Percentiles rank a stretch among this genome's conserved stretches.
Conservation (phyloP, 2,329 filamentous ascomycete species). For the Exophiala calicioides region DNA sequence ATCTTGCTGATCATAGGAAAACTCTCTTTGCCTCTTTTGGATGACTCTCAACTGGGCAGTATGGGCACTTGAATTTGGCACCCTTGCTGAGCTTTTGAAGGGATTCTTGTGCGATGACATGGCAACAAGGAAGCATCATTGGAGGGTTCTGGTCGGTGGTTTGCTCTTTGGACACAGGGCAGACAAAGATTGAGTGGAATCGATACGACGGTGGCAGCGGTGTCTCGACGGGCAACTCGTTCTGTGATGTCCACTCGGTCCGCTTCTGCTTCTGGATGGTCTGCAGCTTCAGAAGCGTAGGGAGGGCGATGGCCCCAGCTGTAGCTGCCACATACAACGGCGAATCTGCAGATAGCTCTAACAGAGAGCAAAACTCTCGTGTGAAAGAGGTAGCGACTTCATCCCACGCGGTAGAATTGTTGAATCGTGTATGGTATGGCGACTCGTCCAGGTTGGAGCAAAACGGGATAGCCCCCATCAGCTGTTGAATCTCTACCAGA, state of each 20-base stretch:
- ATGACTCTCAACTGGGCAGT: conserved; percentile 83
- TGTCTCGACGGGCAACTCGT: conserved; percentile 81
- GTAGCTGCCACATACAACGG: conserved; percentile 91
- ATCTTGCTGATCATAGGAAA: conserved; percentile 65
- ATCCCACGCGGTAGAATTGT: conserved; percentile 73
- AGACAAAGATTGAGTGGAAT: conserved; percentile 97
- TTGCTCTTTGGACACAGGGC: conserved; percentile 95
- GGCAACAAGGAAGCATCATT: conserved; percentile 95
- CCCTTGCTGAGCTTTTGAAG: conserved; percentile 78
- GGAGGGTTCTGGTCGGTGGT: conserved; percentile 90
- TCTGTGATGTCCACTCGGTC: conserved; percentile 90
- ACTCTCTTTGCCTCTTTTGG: conserved; percentile 75
- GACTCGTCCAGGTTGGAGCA: conserved; percentile 71
- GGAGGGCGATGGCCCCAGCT: conserved; percentile 87
- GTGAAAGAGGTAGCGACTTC: conserved; percentile 87
- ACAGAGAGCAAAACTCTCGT: conserved; percentile 87
- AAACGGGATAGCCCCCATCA: conserved; percentile 80
- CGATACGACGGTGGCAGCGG: conserved; percentile 64
- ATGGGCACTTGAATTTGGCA: conserved; percentile 87
- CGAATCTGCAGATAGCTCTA: conserved; percentile 86
- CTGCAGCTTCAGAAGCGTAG: conserved; percentile 83
- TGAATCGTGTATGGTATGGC: conserved; percentile 78
- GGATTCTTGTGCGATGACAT: conserved; percentile 86
- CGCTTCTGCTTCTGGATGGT: conserved; percentile 83
- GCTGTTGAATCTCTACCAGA: conserved; percentile 73